Evolutionary conservation across 2,329 filamentous ascomycete genomes (phyloP).

Genomic region (Neonectria coccinea): DNA sequence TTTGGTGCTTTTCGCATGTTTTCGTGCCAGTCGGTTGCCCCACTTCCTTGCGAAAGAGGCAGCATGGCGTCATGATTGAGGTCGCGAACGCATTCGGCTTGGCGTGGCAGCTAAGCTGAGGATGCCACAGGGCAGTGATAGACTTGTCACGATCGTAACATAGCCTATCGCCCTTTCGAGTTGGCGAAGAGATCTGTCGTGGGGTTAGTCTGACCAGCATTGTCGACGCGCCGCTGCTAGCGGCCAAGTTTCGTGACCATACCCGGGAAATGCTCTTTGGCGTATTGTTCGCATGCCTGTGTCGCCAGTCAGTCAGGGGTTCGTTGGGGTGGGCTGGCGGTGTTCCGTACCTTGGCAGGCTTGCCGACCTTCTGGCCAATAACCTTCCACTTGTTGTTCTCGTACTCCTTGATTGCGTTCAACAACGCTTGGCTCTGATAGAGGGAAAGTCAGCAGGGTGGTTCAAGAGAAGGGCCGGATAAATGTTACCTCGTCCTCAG

Average conservation of each 20-base stretch:
- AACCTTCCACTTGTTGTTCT: conserved; percentile 98
- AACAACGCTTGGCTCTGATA: conserved; percentile 80
- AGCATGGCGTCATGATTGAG: conserved; percentile 4
- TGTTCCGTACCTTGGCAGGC: conserved; percentile 78
- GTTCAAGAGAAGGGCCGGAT: conserved; percentile 28
- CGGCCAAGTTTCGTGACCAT: conserved; percentile 45
- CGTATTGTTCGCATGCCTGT: conserved; percentile 78
- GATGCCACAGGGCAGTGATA: conserved; percentile 13
- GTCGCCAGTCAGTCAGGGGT: conserved; percentile 10
- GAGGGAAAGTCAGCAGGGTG: conserved; percentile 37
- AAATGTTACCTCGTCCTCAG: conserved; percentile 87
- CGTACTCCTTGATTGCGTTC: conserved; percentile 97
- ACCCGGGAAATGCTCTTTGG: conserved; percentile 90
- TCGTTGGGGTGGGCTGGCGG: not conserved
- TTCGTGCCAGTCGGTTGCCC: conserved; percentile 1
- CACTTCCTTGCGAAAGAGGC: conserved; percentile 1
- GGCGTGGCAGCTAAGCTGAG: conserved; percentile 9
- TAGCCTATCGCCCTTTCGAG: conserved; percentile 51
- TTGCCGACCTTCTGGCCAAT: conserved; percentile 98
- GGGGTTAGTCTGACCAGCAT: conserved; percentile 47
- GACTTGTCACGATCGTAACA: conserved; percentile 20
- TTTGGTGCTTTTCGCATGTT: conserved; percentile 32
- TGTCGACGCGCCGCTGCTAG: conserved; percentile 34
- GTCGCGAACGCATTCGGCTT: conserved; percentile 9
- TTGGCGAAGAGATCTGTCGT: conserved; percentile 54